Evolutionary conservation across 768 basidiomycete species (phyloP).

Genomic region (Xerocomellus amylosporus): DNA sequence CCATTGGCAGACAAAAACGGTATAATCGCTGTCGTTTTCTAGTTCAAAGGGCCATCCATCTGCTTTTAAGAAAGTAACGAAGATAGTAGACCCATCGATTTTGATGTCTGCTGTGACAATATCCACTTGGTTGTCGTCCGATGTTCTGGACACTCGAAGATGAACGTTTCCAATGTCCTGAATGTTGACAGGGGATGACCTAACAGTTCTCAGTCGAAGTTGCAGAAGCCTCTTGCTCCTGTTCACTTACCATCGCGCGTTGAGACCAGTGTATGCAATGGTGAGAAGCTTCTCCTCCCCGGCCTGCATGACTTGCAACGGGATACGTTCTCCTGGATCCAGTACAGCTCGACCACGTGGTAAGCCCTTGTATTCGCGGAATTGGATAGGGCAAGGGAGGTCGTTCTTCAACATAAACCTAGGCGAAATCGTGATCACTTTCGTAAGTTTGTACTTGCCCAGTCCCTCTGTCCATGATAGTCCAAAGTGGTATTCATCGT

Average conservation of each 20-base stretch:
- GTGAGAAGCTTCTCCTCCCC: constrained; percentile 76
- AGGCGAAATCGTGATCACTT: constrained; percentile 88
- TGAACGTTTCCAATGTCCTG: constrained; percentile 86
- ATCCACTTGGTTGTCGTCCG: constrained; percentile 38
- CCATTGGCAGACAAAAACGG: constrained; percentile 68
- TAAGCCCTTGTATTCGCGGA: constrained; percentile 80
- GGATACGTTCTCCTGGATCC: constrained; percentile 62
- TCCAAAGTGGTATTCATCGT: constrained; percentile 76
- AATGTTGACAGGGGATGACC: constrained; percentile 91
- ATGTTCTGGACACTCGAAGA: constrained; percentile 58
- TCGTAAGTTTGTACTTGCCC: constrained; percentile 97
- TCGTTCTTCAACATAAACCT: constrained; percentile 89
- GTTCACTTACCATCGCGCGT: constrained; percentile 68
- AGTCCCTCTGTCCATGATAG: constrained; percentile 90
- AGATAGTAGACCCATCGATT: constrained; percentile 85
- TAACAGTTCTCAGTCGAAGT: constrained; percentile 29
- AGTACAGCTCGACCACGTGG: constrained; percentile 62
- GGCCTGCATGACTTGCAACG: constrained; percentile 64
- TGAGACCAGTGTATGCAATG: constrained; percentile 81
- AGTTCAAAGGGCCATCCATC: constrained; percentile 88
- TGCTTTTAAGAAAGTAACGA: constrained; percentile 63
- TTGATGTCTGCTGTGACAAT: constrained; percentile 76
- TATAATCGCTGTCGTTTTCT: constrained; percentile 82
- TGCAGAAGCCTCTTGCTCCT: background rate
- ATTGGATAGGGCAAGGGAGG: constrained; percentile 61